Percentiles rank a stretch among this genome's conserved stretches.
These are phyloP conservation scores for Penicillium fimorum DNA, from an alignment of 495 filamentous ascomycete genomes.

Conservation along the genomic window DNA sequence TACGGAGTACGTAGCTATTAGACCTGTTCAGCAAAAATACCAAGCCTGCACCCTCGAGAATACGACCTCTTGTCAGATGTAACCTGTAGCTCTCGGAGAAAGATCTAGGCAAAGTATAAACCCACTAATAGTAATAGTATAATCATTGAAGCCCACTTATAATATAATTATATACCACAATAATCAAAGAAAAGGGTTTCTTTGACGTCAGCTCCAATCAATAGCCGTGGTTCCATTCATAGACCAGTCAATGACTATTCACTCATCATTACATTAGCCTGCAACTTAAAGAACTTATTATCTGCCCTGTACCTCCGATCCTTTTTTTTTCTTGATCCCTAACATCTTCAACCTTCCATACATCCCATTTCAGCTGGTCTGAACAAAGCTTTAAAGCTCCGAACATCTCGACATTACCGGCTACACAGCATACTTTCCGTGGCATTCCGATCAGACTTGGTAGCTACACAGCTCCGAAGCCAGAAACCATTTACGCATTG, in stretches of 20 bases:
- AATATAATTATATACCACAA: neutral
- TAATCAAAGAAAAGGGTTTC: neutral
- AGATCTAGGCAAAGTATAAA: neutral
- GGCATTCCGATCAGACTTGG: neutral
- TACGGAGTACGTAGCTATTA: too few species aligned
- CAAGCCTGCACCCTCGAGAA: neutral
- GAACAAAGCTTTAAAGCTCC: constrained; percentile 6
- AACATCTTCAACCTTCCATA: neutral
- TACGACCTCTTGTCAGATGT: constrained; percentile 16
- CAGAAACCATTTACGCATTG: neutral
- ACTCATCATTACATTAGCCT: constrained; percentile 17
- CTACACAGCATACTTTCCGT: neutral
- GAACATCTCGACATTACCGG: neutral
- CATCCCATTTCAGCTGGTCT: constrained; percentile 27
- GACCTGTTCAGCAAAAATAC: constrained; percentile 4
- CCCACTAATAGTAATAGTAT: neutral
- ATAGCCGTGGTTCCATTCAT: constrained; percentile 16
- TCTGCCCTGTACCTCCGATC: neutral
- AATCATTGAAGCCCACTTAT: neutral
- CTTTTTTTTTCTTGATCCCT: neutral
- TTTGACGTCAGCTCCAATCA: constrained; percentile 29
- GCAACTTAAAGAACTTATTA: neutral
- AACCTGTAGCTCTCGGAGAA: constrained; percentile 8
- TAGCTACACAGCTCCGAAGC: neutral
- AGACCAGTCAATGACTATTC: constrained; percentile 17